phyloP scores from a whole-genome alignment of 495 filamentous ascomycete species.

The Podospora anserina region DNA sequence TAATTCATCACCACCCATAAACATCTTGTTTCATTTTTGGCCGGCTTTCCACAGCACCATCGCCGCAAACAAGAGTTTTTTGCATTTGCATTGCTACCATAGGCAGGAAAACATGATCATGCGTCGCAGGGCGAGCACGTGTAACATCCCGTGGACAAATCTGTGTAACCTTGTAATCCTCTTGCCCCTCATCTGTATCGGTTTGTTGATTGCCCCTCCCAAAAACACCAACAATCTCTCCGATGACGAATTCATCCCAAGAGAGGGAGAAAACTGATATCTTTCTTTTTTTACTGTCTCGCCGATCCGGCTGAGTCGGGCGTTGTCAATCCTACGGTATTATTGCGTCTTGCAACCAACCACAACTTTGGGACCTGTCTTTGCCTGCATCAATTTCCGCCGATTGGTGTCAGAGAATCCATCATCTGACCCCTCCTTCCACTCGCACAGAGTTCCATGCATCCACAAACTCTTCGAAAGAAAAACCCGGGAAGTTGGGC shows the following conservation, averaged over 20 bases:
- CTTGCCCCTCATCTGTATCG: background rate
- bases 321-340: background rate
- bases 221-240: background rate
- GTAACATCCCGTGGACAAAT: background rate
- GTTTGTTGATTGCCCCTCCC: no score
- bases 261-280: background rate
- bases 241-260: background rate
- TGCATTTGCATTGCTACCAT: background rate
- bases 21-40: background rate
- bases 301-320: background rate
- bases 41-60: background rate
- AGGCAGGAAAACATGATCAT: background rate
- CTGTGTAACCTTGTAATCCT: background rate
- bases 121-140: background rate
- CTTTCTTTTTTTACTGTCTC: background rate
- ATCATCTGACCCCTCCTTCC: constrained; percentile 5
- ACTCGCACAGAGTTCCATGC: background rate
- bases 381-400: background rate
- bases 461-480: background rate
- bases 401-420: constrained; percentile 12
- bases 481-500: background rate
- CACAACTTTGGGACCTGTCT: background rate
- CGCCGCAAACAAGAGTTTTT: background rate
- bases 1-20: background rate
- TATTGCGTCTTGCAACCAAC: background rate